A percentile compares a stretch with the other conserved stretches of the same genome.
phyloP scores from a whole-genome alignment of 495 filamentous ascomycete genomes.

The Bryoglossum gracile region DNA sequence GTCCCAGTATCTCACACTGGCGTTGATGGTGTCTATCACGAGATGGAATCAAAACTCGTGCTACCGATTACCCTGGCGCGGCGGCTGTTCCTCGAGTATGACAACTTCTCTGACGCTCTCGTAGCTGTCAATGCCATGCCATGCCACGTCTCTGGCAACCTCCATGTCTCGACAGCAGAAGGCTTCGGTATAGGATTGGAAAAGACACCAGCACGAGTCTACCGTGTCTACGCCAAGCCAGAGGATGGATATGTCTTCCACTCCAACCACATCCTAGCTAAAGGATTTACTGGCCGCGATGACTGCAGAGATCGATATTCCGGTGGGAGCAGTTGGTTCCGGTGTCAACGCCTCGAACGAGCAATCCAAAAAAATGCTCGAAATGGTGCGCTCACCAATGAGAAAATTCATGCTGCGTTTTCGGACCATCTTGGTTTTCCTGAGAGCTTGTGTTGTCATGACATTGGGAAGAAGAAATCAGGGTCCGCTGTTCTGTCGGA shows the following conservation, averaged over 20 bases:
- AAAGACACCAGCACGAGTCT: constrained; percentile 12
- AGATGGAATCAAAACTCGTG: constrained; percentile 9
- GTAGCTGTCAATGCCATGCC: constrained; percentile 16
- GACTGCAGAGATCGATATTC: constrained; percentile 15
- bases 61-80: constrained; percentile 23
- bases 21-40: constrained; percentile 1
- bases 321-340: constrained; percentile 23
- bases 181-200: constrained; percentile 24
- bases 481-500: background rate
- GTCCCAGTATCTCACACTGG: constrained; percentile 9
- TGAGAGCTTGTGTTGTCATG: constrained; percentile 22
- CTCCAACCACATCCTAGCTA: constrained; percentile 19
- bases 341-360: constrained; percentile 10
- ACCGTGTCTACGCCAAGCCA: constrained; percentile 13
- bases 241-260: constrained; percentile 18
- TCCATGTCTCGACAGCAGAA: constrained; percentile 23
- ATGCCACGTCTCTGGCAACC: constrained; percentile 26
- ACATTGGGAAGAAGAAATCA: constrained; percentile 8
- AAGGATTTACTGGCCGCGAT: constrained; percentile 6
- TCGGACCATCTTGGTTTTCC: constrained; percentile 27
- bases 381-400: constrained; percentile 6
- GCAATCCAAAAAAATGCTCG: constrained; percentile 4
- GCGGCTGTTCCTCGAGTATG: constrained; percentile 23
- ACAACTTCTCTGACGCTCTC: constrained; percentile 11
- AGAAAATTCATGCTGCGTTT: constrained; percentile 22